Percentiles rank a stretch among this genome's conserved stretches.
These are phyloP conservation scores for Lithocarpus polystachyus DNA, from an alignment of 306 rosid genomes.

Conservation along the genomic window DNA sequence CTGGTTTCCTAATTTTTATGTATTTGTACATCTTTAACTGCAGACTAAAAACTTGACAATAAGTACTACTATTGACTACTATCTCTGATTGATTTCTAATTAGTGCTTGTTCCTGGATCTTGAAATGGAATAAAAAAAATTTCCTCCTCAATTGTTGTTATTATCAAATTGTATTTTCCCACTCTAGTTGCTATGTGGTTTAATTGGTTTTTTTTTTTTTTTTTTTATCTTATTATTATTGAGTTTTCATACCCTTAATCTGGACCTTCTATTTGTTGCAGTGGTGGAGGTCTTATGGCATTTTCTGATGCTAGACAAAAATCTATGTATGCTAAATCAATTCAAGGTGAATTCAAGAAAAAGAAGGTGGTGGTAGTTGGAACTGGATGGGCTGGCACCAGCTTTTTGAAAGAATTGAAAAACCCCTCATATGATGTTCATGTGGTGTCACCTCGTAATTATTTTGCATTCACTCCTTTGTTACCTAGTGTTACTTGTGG, in stretches of 20 bases:
- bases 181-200: not conserved
- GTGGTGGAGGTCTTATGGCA: conserved; percentile 78
- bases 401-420: conserved; percentile 70
- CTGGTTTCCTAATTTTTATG: too few species aligned
- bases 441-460: conserved; percentile 87
- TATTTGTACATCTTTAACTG: too few species aligned
- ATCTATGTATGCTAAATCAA: conserved; percentile 16
- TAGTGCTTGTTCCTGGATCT: too few species aligned
- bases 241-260: not conserved
- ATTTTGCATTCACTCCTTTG: conserved; percentile 88
- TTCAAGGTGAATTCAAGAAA: conserved; percentile 35
- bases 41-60: too few species aligned
- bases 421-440: conserved; percentile 71
- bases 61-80: too few species aligned
- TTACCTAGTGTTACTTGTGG: conserved; percentile 95
- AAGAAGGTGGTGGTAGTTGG: conserved; percentile 92
- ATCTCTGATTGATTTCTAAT: too few species aligned
- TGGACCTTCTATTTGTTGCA: conserved; percentile 27
- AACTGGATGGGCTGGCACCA: conserved; percentile 95
- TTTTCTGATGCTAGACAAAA: conserved; percentile 50
- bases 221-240: not conserved
- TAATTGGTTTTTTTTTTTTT: not conserved
- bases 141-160: not conserved
- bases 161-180: not conserved
- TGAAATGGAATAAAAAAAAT: too few species aligned